Evolutionary conservation across 441 rosid genomes (phyloP), one percentile per base, ranked within the genome.

Genomic region (Theobroma grandiflorum): DNA sequence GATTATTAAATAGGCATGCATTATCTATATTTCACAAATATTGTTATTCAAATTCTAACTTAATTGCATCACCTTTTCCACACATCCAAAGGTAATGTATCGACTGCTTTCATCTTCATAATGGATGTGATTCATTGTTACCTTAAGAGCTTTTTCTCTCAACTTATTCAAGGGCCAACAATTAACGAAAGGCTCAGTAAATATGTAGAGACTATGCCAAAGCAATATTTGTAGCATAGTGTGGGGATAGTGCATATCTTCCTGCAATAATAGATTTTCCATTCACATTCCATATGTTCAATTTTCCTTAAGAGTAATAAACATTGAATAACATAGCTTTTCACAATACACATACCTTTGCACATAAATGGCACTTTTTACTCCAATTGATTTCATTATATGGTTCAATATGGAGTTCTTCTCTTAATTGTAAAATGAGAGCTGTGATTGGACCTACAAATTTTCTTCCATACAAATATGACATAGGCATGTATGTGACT

Each of bases 71-170:
- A 85, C 91, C 91, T 91, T 91, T 78, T 85, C 88, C 63, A 89
- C 88, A 40, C 90, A 88, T 47, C 91, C 94, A 70, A 91, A 81
- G 52, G 91, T 89, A 61, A 91, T 89, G 82, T 89, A 89, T 65
- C 88, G 84, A 77, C 87, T 89, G 62, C 82, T 88, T 73, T 91
- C 91, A 20, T 91, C 94, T 82, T 89, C 94, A 42, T 88, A 88
- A 76, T 91, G 92, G 38, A 89, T 87, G 84, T 83, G 89, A 63
- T 86, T 77, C 89, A 90, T 88, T 35, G 88, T 79, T 58, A 64
- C 73, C 35, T 45, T 45, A 67, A 90, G 85, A 72, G 92, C 89
- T n/a, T 80, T 86, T 77, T 89, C 85, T 58, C 94, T 80, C 64
- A 91, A 71, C 81, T 88, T 89, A 69, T 86, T 89, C 43, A 86